Percentiles rank a stretch among this genome's conserved stretches.
Conservation (phyloP, 73 alveolate species). For the Symbiodinium natans region DNA sequence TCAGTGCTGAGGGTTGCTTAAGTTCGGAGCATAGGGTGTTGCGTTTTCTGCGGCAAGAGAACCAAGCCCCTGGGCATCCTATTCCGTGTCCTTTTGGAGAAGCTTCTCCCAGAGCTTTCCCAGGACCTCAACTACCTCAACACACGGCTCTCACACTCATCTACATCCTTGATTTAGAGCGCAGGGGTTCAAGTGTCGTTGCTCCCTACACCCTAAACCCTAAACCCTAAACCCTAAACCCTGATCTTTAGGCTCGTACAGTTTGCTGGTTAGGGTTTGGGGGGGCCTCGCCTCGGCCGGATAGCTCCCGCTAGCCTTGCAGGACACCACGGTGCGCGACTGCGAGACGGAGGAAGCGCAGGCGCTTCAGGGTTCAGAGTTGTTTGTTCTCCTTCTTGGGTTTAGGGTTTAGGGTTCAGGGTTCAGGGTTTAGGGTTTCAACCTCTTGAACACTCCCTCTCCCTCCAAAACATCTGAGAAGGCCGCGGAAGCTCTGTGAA, state of each 20-base stretch:
- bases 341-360: conserved; percentile 64
- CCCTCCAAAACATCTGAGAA: background rate
- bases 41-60: too few species aligned
- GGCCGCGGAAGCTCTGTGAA: too few species aligned
- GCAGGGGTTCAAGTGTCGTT: too few species aligned
- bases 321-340: conserved; percentile 52
- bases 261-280: background rate
- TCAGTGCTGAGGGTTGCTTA: background rate
- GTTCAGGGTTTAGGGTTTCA: background rate
- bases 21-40: background rate
- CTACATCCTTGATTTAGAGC: too few species aligned
- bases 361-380: background rate
- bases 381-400: background rate
- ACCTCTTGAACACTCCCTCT: background rate
- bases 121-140: background rate
- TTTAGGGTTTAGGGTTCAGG: background rate
- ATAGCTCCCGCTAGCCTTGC: too few species aligned
- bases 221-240: background rate
- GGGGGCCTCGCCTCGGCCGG: background rate
- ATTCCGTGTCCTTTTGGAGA: background rate
- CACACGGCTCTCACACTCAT: too few species aligned
- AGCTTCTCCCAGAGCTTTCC: background rate
- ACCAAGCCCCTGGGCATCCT: background rate
- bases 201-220: too few species aligned
- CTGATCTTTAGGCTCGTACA: background rate